Percentiles rank a stretch among this genome's conserved stretches.
Conservation (phyloP, 768 basidiomycete genomes). For the Pisolithus marmoratus region DNA sequence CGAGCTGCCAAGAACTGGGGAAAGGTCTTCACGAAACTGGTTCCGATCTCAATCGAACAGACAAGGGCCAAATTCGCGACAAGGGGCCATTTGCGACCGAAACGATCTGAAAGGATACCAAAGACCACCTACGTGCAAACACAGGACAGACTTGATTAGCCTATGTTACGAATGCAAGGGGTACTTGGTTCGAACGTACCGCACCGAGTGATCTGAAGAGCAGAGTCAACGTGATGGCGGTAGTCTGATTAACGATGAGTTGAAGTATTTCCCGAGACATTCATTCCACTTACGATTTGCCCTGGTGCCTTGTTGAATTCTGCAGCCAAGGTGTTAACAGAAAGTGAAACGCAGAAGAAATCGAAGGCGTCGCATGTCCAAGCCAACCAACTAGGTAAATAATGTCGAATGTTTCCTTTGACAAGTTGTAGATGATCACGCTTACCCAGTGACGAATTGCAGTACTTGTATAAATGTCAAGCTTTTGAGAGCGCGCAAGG, state of each 20-base stretch:
- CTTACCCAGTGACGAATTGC: conserved; percentile 54
- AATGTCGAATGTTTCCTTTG: not conserved
- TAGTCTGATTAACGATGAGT: conserved; percentile 38
- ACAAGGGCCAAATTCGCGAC: conserved; percentile 70
- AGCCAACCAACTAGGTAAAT: conserved; percentile 57
- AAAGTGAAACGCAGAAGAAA: conserved; percentile 74
- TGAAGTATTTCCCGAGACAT: not conserved
- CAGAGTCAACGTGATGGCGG: conserved; percentile 85
- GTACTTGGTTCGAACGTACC: conserved; percentile 27
- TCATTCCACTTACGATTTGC: conserved; percentile 37
- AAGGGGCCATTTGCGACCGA: conserved; percentile 91
- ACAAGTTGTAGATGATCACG: not conserved
- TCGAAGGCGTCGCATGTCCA: conserved; percentile 88
- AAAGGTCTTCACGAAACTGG: conserved; percentile 77
- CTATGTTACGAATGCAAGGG: not conserved
- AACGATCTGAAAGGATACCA: conserved; percentile 80
- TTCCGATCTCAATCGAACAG: conserved; percentile 67
- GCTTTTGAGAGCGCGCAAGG: conserved; percentile 37
- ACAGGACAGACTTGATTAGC: too few relatives aligned
- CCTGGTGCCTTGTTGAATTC: conserved; percentile 43
- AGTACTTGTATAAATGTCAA: conserved; percentile 52
- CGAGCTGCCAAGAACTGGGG: conserved; percentile 75
- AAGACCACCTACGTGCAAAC: conserved; percentile 48
- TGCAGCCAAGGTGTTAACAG: conserved; percentile 38
- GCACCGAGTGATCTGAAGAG: conserved; percentile 82